A percentile compares a stretch with the other conserved stretches of the same genome.
phyloP scores from a whole-genome alignment of 2,329 filamentous ascomycete genomes.

The Botrytis cinerea region DNA sequence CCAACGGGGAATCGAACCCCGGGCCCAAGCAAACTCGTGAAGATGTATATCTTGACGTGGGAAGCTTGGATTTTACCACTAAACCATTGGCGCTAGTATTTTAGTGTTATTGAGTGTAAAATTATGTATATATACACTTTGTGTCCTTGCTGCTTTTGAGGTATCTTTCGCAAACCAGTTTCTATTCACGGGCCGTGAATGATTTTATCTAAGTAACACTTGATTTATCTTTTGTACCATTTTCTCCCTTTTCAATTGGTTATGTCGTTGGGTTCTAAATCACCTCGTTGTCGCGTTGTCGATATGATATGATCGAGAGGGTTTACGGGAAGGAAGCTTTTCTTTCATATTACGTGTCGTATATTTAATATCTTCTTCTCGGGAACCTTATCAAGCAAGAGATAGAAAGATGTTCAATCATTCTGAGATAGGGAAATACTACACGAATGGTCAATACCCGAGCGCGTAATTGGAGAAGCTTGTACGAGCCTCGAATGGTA shows the following conservation, averaged over 20 bases:
- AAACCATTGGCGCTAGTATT: constrained; percentile 12
- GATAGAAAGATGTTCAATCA: not conserved
- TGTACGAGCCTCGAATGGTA: not conserved
- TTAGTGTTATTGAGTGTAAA: accelerated
- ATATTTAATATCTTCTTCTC: not conserved
- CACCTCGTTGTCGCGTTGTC: not conserved
- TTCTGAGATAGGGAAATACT: not conserved
- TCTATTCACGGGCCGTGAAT: not conserved
- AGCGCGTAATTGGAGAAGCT: not conserved
- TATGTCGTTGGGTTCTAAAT: not conserved
- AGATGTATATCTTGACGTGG: not conserved
- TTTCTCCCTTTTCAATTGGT: not conserved
- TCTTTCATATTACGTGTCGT: not conserved
- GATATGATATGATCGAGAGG: not conserved
- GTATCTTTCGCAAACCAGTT: not conserved
- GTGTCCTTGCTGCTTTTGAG: not conserved
- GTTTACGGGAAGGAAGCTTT: not conserved
- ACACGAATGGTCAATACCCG: not conserved
- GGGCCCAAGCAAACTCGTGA: not conserved
- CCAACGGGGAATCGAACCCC: constrained; percentile 16
- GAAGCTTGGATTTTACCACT: constrained; percentile 20
- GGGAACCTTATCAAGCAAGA: too few species aligned
- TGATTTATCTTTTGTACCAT: too few species aligned
- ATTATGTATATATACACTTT: not conserved
- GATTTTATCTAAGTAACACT: too few species aligned